These are phyloP conservation scores for Podaxis mareebaensis DNA, from an alignment of 768 basidiomycete species.

Conservation along the genomic window DNA sequence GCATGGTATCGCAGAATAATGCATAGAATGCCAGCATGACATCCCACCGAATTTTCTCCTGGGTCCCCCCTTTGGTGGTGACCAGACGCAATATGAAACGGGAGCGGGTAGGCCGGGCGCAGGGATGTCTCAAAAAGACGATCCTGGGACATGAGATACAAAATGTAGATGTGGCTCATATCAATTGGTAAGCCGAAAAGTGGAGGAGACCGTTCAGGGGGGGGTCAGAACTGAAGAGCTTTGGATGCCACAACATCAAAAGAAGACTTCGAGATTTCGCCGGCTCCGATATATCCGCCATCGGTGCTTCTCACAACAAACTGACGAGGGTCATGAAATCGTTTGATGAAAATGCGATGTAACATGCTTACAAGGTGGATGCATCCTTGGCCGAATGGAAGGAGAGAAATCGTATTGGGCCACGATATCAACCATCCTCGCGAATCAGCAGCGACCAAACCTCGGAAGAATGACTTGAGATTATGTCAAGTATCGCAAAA, in stretches of 20 bases:
- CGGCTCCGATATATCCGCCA: conserved; percentile 15
- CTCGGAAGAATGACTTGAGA: conserved; percentile 8
- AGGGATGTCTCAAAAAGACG: no score
- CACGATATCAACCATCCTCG: not conserved
- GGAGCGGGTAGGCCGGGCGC: not conserved
- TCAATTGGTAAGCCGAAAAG: not conserved
- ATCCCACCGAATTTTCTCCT: conserved; percentile 13
- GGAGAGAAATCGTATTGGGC: not conserved
- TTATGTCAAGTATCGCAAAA: not conserved
- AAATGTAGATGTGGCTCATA: not conserved
- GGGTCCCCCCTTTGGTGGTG: not conserved
- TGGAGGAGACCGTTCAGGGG: not conserved
- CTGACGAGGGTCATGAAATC: not conserved
- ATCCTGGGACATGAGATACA: no score
- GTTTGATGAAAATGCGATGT: not conserved
- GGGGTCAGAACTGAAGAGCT: not conserved
- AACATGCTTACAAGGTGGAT: not conserved
- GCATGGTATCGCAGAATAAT: not conserved
- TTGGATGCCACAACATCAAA: not conserved
- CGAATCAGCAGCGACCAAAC: conserved; percentile 4
- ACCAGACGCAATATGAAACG: not conserved
- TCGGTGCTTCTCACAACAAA: not conserved
- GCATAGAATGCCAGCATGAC: not conserved
- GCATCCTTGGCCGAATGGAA: not conserved
- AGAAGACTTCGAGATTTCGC: conserved; percentile 10